phyloP scores from a whole-genome alignment of 116 monocot species.

The Iris pallida region DNA sequence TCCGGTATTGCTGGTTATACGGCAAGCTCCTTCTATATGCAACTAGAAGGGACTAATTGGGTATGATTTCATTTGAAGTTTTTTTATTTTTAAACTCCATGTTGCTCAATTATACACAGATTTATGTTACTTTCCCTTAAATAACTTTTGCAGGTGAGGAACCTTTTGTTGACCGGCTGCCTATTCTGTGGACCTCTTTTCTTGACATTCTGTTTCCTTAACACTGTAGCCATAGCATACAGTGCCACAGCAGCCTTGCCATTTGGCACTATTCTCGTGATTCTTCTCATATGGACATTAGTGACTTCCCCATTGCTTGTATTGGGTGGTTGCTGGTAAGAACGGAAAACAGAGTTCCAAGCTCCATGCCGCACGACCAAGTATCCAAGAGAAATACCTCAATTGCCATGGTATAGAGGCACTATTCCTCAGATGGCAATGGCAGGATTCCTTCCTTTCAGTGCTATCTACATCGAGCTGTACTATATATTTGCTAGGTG shows the following conservation, averaged over 20 bases:
- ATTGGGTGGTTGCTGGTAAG: slow-evolving; percentile 40
- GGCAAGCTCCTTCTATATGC: slow-evolving; percentile 52
- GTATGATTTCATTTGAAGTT: slow-evolving; percentile 14
- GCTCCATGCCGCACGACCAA: slow-evolving; percentile 61
- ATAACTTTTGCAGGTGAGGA: slow-evolving; percentile 22
- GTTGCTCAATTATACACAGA: background rate
- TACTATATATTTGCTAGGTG: slow-evolving; percentile 77
- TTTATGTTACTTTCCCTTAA: background rate
- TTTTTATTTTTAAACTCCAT: slow-evolving; percentile 3
- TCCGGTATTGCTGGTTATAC: slow-evolving; percentile 62
- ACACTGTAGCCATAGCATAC: slow-evolving; percentile 34
- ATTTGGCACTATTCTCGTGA: slow-evolving; percentile 33
- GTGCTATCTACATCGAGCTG: slow-evolving; percentile 56
- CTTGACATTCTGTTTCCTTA: slow-evolving; percentile 37
- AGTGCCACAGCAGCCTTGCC: slow-evolving; percentile 36
- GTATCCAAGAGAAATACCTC: slow-evolving; percentile 66
- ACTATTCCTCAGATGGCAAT: slow-evolving; percentile 50
- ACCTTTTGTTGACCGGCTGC: slow-evolving; percentile 33
- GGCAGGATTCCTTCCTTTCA: slow-evolving; percentile 54
- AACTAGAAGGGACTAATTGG: slow-evolving; percentile 58
- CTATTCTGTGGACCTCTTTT: slow-evolving; percentile 36
- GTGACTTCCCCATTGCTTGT: slow-evolving; percentile 41
- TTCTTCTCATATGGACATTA: slow-evolving; percentile 30
- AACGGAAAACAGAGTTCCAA: slow-evolving; percentile 58
- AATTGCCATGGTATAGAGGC: slow-evolving; percentile 53